Conservation (phyloP, 306 rosid genomes). For the Trifolium fragiferum region DNA sequence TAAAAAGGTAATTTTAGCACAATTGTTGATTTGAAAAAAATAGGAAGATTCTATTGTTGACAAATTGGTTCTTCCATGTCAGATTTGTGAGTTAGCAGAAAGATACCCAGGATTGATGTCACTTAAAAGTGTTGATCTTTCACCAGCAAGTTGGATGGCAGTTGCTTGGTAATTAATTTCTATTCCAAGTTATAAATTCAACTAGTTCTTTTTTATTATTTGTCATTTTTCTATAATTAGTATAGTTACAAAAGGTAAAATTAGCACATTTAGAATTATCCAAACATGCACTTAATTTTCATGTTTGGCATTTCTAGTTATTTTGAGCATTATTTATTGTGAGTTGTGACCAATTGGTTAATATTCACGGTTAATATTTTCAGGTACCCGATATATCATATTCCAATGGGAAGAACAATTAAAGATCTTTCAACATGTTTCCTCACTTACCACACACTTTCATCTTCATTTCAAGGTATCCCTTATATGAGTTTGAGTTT, state of each 20-base stretch:
- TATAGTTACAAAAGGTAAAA: constrained; percentile 1
- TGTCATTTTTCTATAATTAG: not conserved
- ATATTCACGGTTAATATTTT: constrained; percentile 35
- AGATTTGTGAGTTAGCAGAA: constrained; percentile 76
- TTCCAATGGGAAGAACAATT: constrained; percentile 95
- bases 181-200: not conserved
- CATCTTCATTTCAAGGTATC: constrained; percentile 95
- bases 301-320: constrained; percentile 8
- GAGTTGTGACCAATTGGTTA: constrained; percentile 31
- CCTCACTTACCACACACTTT: constrained; percentile 94
- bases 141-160: constrained; percentile 99
- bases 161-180: constrained; percentile 72
- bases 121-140: constrained; percentile 91
- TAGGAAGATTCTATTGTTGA: constrained; percentile 32
- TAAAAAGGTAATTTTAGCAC: not conserved
- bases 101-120: constrained; percentile 91
- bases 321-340: constrained; percentile 15
- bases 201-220: not conserved
- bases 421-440: constrained; percentile 90
- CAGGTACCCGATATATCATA: constrained; percentile 99
- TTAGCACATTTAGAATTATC: constrained; percentile 5
- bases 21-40: not conserved
- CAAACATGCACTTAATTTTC: not conserved
- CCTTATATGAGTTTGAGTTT: too few species aligned
- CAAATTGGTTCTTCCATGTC: constrained; percentile 42